A percentile compares a stretch with the other conserved stretches of the same genome.
Conservation (phyloP, 441 rosid genomes). For the Populus hybrid region DNA sequence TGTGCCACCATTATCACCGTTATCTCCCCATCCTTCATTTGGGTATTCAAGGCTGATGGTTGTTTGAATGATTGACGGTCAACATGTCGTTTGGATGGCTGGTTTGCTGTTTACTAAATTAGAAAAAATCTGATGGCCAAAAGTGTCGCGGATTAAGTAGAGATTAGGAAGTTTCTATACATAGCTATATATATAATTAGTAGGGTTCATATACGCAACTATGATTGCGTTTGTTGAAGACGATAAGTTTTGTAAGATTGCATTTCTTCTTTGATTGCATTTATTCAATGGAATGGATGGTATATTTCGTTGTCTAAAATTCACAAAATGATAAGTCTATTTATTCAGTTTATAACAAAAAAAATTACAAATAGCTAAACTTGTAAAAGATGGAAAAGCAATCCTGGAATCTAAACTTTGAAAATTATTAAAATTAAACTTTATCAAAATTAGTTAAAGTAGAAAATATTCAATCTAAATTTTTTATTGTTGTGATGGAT, state of each 20-base stretch:
- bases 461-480: too few species aligned
- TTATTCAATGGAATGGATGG: not conserved
- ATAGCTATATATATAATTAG: not conserved
- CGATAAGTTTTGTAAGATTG: not conserved
- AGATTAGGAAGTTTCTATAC: not conserved
- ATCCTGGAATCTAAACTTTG: too few species aligned
- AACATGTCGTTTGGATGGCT: not conserved
- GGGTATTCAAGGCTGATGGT: constrained; percentile 34
- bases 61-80: constrained; percentile 10
- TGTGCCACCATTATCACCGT: constrained; percentile 76
- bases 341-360: too few species aligned
- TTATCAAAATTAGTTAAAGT: too few species aligned
- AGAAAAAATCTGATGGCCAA: constrained; percentile 4
- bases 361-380: not conserved
- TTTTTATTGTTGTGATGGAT: too few species aligned
- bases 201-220: not conserved
- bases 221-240: not conserved
- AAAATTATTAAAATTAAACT: too few species aligned
- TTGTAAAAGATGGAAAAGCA: not conserved
- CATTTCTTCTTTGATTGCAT: constrained; percentile 32
- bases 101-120: not conserved
- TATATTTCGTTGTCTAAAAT: not conserved
- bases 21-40: constrained; percentile 47
- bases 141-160: constrained; percentile 14
- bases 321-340: not conserved